A percentile compares a stretch with the other conserved stretches of the same genome.
phyloP scores from a whole-genome alignment of 495 filamentous ascomycete species.

The Xylaria scruposa region DNA sequence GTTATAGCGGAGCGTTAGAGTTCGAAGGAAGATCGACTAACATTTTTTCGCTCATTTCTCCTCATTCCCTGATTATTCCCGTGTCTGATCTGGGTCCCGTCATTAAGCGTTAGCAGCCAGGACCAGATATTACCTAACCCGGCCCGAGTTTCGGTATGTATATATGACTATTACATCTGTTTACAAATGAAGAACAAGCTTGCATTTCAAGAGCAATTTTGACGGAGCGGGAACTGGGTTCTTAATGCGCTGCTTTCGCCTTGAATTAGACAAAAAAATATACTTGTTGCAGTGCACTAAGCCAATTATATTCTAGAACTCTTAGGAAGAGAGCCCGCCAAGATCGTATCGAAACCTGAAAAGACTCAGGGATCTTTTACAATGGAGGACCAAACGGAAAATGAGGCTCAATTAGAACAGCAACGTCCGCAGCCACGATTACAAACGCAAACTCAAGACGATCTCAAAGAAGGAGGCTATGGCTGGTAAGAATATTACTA shows the following conservation, averaged over 20 bases:
- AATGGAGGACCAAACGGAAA: not conserved
- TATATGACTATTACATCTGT: not conserved
- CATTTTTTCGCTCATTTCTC: not conserved
- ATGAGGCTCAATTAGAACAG: conserved; percentile 8
- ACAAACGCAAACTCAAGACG: conserved; percentile 16
- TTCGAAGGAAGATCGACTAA: not conserved
- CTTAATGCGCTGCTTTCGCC: not conserved
- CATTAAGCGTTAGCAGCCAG: not conserved
- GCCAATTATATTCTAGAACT: not conserved
- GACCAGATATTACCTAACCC: not conserved
- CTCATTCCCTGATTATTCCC: conserved; percentile 7
- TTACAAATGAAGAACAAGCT: not conserved
- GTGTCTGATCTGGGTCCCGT: not conserved
- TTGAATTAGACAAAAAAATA: not conserved
- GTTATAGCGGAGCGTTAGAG: not conserved
- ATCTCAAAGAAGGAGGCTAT: conserved; percentile 55
- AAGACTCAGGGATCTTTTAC: conserved; percentile 3
- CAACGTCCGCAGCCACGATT: not conserved
- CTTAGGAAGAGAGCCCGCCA: not conserved
- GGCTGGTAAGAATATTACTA: conserved; percentile 47
- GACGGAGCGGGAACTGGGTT: not conserved
- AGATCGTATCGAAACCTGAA: conserved; percentile 18
- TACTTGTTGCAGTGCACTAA: not conserved
- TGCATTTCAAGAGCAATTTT: not conserved
- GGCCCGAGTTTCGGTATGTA: not conserved